Base-by-base conservation (phyloP, 345 rosid species). In the Eucalyptus microcorys region DNA sequence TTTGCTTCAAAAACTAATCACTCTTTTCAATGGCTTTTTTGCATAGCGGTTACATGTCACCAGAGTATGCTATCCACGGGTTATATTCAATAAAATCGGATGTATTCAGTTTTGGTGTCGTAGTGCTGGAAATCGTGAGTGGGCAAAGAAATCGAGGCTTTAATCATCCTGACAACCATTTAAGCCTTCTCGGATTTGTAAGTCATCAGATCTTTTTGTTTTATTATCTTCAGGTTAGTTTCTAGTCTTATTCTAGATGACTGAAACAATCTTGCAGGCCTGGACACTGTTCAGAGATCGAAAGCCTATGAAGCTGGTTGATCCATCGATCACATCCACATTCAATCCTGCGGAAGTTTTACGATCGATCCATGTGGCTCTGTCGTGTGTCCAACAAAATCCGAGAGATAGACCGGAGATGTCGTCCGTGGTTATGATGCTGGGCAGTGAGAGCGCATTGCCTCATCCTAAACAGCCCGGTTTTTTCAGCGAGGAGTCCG, bases 21-120 rank as follows among this genome's bases (percentile, higher is more conserved):
- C 32, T 61, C 34, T 14, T 30, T n/a, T 64, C 37, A n/a, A 30
- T 64, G 71, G 34, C 71, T 64, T 64, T 64, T 64, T 30, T 64
- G 71, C 71, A 76, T 90, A 92, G 93, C 4, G 92, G 92, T 66
- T 92, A 91, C 89, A 91, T 92, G 89, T 86, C 93, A 11, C 92
- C 92, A 19, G 90, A 92, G 80, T 92, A 92, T 52, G 89, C 88
- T 57, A 66, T 87, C 88, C 88, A 43, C 26, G 92, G 91, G 48
- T 86, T 61, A 9, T 91, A 61, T 88, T 91, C 93, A 4, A 87
- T 87, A 10, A 92, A 92, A 87, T 91, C 86, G 34, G 90, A 91
- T 87, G 89, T 92, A 6, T 91, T 89, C 76, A 92, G 93, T 80
- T 92, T 88, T 12, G 93, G 93, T 11, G 91, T 92, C 6, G n/a